Evolutionary conservation across 2,329 filamentous ascomycete species (phyloP).

Genomic region (Triangularia verruculosa): DNA sequence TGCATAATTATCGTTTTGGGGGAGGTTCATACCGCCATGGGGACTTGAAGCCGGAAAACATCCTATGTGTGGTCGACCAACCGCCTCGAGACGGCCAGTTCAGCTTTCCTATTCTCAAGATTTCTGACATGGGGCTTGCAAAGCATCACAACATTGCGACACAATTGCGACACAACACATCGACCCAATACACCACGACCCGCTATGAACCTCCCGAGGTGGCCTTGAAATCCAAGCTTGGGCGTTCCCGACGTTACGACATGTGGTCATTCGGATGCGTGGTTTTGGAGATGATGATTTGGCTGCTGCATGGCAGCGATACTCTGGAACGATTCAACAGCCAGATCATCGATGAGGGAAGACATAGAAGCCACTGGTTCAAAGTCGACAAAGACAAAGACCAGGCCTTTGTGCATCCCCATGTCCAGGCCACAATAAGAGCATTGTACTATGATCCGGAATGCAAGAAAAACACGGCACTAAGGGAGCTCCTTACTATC

Average conservation of each 20-base stretch:
- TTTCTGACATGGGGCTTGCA: conserved; percentile 21
- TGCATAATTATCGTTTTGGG: not conserved
- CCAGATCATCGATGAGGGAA: conserved; percentile 2
- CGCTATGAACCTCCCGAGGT: conserved; percentile 20
- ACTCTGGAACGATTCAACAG: conserved; percentile 1
- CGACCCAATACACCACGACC: conserved; percentile 4
- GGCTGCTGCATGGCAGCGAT: conserved; percentile 29
- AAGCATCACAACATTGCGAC: conserved; percentile 3
- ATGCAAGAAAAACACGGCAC: conserved; percentile 5
- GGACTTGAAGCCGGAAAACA: conserved; percentile 11
- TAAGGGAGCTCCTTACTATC: conserved; percentile 2
- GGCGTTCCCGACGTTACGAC: conserved; percentile 29
- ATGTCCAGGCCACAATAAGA: not conserved
- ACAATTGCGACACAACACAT: not conserved
- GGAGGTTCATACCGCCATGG: conserved; percentile 2
- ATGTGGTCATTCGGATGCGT: conserved; percentile 35
- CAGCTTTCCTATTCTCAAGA: conserved; percentile 3
- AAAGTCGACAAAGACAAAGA: not conserved
- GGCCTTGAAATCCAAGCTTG: not conserved
- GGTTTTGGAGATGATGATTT: conserved; percentile 31
- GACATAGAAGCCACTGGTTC: conserved; percentile 8
- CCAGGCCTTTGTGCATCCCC: not conserved
- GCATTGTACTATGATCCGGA: conserved; percentile 1
- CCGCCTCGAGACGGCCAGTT: not conserved
- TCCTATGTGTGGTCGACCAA: conserved; percentile 4